phyloP scores from a whole-genome alignment of 1,139 yeast species.

The Arxiozyma slooffiae region DNA sequence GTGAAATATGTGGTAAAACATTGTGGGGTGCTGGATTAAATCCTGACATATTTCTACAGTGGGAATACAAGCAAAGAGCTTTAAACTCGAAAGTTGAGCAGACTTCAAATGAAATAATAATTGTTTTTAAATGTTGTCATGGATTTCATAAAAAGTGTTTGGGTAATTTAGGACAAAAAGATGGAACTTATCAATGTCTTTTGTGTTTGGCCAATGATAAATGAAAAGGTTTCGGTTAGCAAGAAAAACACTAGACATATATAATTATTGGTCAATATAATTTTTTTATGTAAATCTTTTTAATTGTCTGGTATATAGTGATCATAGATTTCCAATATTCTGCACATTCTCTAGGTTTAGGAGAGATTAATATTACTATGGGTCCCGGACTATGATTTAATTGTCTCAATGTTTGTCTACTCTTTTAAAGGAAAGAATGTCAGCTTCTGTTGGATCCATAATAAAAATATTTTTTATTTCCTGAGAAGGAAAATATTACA shows the following conservation, averaged over 20 bases:
- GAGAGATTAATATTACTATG: neutral
- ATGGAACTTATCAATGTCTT: neutral
- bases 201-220: neutral
- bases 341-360: neutral
- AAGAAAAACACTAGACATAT: neutral
- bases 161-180: conserved; percentile 35
- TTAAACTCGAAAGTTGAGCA: conserved; percentile 6
- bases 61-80: conserved; percentile 35
- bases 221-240: neutral
- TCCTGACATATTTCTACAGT: conserved; percentile 34
- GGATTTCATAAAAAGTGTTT: conserved; percentile 61
- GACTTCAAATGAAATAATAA: conserved; percentile 19
- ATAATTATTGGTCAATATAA: neutral
- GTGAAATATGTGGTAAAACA: conserved; percentile 63
- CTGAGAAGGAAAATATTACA: neutral
- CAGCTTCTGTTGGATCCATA: neutral
- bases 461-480: neutral
- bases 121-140: conserved; percentile 50
- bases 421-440: neutral
- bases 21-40: conserved; percentile 54
- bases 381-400: too few relatives aligned
- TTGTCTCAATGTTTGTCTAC: too few relatives aligned
- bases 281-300: too few relatives aligned
- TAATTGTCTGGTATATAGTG: too few relatives aligned
- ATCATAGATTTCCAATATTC: neutral